Evolutionary conservation across 2,329 filamentous ascomycete species (phyloP).

Genomic region (Verticillium dahliae): DNA sequence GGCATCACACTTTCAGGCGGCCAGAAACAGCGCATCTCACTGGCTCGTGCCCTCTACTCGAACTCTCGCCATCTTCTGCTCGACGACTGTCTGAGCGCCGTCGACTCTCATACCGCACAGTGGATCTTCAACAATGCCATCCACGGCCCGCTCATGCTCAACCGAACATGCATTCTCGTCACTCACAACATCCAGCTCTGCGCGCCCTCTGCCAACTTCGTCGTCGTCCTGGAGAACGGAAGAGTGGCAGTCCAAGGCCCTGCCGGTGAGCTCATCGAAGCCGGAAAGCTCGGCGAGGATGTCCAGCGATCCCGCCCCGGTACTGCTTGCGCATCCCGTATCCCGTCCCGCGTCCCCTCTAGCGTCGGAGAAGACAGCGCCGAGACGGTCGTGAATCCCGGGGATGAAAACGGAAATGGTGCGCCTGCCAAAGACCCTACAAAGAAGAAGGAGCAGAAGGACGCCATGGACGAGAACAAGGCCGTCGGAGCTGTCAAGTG

Average conservation of each 20-base stretch:
- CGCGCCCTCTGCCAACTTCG: slow-evolving; percentile 70
- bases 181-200: slow-evolving; percentile 93
- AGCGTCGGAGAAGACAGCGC: slow-evolving; percentile 60
- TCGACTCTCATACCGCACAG: slow-evolving; percentile 94
- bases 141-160: slow-evolving; percentile 78
- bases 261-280: slow-evolving; percentile 69
- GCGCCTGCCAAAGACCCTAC: slow-evolving; percentile 38
- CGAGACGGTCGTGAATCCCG: slow-evolving; percentile 49
- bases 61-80: slow-evolving; percentile 85
- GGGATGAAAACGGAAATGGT: slow-evolving; percentile 37
- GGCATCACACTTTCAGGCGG: slow-evolving; percentile 94
- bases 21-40: slow-evolving; percentile 94
- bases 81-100: slow-evolving; percentile 92
- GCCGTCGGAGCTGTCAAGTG: slow-evolving; percentile 83
- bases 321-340: slow-evolving; percentile 64
- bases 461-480: slow-evolving; percentile 67
- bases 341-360: slow-evolving; percentile 73
- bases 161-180: slow-evolving; percentile 87
- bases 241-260: slow-evolving; percentile 71
- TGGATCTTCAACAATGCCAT: slow-evolving; percentile 97
- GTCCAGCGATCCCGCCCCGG: slow-evolving; percentile 64
- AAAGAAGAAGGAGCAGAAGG: slow-evolving; percentile 39
- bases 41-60: slow-evolving; percentile 95
- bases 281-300: slow-evolving; percentile 86
- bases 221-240: slow-evolving; percentile 84